A percentile compares a stretch with the other conserved stretches of the same genome.
Evolutionary conservation across 2,329 filamentous ascomycete species (phyloP).

Genomic region (Neofusicoccum ribis): DNA sequence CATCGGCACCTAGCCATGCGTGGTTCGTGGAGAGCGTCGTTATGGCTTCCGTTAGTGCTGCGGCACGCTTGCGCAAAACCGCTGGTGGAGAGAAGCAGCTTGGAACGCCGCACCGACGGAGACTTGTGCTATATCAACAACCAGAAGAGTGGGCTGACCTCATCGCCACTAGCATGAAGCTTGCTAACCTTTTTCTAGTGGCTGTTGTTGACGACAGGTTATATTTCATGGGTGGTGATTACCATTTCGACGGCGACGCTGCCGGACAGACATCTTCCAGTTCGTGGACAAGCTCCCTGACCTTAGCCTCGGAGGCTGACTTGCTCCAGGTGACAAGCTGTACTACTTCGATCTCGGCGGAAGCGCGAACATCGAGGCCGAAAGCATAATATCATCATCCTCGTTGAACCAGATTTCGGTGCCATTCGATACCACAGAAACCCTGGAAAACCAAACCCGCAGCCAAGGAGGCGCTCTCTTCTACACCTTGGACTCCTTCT

Average conservation of each 20-base stretch:
- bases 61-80: neutral
- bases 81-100: neutral
- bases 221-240: conserved; percentile 16
- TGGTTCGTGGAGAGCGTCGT: neutral
- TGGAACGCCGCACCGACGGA: neutral
- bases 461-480: conserved; percentile 1
- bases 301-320: neutral
- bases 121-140: conserved; percentile 4
- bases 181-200: neutral
- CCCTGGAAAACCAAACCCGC: neutral
- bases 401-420: neutral
- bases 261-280: neutral
- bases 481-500: neutral
- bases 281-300: neutral
- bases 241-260: conserved; percentile 4
- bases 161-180: neutral
- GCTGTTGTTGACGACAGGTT: neutral
- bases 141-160: neutral
- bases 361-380: neutral
- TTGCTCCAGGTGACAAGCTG: neutral
- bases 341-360: conserved; percentile 3
- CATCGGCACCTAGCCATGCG: neutral
- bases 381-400: neutral
- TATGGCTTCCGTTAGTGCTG: neutral
- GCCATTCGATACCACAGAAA: neutral